Evolutionary conservation across 2,329 filamentous ascomycete genomes (phyloP).

Genomic region (Trichoderma aggressivum): DNA sequence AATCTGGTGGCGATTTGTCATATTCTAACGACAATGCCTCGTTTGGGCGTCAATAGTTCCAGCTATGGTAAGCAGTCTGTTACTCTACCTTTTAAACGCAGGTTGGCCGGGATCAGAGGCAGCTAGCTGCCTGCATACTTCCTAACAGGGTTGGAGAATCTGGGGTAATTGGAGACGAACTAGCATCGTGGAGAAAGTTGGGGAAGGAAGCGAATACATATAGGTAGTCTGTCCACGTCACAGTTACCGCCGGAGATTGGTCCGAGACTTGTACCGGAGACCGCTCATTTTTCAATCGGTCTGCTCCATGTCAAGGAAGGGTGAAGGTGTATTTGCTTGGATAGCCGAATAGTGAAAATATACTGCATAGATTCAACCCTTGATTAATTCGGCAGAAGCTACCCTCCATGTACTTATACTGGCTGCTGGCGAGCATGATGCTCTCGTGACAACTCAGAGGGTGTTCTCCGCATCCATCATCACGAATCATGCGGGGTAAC

Average conservation of each 20-base stretch:
- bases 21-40: neutral
- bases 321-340: neutral
- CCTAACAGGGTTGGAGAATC: neutral
- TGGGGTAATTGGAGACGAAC: neutral
- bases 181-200: neutral
- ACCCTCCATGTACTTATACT: neutral
- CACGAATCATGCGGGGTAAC: neutral
- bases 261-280: neutral
- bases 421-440: neutral
- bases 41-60: neutral
- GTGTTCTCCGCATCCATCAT: neutral
- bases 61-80: neutral
- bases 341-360: neutral
- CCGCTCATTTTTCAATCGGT: neutral
- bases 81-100: neutral
- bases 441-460: neutral
- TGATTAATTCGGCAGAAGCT: neutral
- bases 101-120: neutral
- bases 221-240: neutral
- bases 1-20: neutral
- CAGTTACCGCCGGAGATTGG: neutral
- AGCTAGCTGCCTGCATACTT: neutral
- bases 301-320: neutral
- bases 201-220: neutral
- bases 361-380: neutral